Evolutionary conservation across 225 moss, liverwort and hornwort genomes (phyloP), one percentile per base, ranked within the genome.

Genomic region (Polytrichum formosum): DNA sequence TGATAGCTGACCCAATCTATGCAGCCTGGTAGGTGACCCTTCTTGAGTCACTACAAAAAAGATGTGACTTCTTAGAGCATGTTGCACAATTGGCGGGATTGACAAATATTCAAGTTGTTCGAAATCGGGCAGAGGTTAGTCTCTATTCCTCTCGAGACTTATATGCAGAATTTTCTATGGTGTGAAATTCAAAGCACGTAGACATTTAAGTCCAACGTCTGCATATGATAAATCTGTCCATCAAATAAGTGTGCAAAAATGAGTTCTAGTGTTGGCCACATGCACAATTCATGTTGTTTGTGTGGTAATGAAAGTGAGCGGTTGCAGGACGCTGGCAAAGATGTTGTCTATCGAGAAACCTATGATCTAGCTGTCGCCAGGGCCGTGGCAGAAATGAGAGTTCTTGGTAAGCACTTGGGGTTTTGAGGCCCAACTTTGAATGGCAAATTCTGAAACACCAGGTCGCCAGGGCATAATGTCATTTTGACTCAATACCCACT

Each of bases 351-450:
- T 78, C 84, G 97, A 71, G 97, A 85, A 76, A 74, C 67, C 46
- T 98, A 88, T 68, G 94, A 98, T 78, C 75, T 94, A 76, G 94
- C 90, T 28, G 88, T 94, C 58, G 97, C 97, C 66, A 88, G 97
- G 78, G 97, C 97, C 72, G 92, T 98, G 76, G 97, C 97, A 63
- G 97, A 98, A 75, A 91, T 98, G 97, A 83, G 97, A 66, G 84
- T 94, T 46, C 90, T 98, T 65, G 92, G 96, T 96, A 78, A 87
- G 80, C 28, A 21, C 37, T 37, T 37, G 37, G 13, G 37, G 37
- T 37, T 13, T 37, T 37, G 37, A 2, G 13, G 10, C 37, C 13
- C 13, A 37, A 37, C 37, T 13, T 9, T 13, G 10, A 33, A 37
- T 37, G 37, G 33, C 33, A 37, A 33, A 37, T 33, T 33, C 33